Conservation (phyloP, 768 basidiomycete genomes). For the Dioszegia aurantiaca region DNA sequence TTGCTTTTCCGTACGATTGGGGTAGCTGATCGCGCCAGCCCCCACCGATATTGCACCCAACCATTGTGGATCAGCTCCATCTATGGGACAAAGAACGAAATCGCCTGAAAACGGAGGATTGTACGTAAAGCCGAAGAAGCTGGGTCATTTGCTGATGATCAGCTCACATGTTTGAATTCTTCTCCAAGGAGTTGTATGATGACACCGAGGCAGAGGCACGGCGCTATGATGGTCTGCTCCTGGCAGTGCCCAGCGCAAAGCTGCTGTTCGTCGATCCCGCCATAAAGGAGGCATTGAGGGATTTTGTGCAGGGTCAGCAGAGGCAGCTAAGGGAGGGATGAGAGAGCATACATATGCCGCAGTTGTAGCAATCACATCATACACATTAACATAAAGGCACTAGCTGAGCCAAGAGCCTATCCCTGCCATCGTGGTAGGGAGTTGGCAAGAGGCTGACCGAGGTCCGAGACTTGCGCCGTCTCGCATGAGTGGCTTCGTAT, state of each 20-base stretch:
- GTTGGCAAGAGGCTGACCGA: no score
- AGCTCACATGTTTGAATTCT: constrained; percentile 47
- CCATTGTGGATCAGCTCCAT: constrained; percentile 95
- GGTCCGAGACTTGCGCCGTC: no score
- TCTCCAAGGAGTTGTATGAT: constrained; percentile 49
- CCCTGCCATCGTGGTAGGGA: no score
- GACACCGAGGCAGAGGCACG: constrained; percentile 39
- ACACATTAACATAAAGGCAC: no score
- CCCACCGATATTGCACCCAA: constrained; percentile 81
- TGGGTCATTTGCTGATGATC: background rate
- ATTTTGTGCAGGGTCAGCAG: constrained; percentile 36
- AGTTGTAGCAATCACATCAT: constrained; percentile 4
- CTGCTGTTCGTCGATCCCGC: constrained; percentile 39
- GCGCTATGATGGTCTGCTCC: constrained; percentile 31
- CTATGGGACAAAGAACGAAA: constrained; percentile 96
- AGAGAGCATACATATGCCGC: background rate
- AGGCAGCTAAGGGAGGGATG: constrained; percentile 21
- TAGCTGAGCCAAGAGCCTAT: no score
- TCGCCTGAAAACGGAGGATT: constrained; percentile 80
- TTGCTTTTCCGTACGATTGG: constrained; percentile 4
- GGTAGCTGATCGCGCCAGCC: constrained; percentile 14
- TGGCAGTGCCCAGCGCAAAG: constrained; percentile 32
- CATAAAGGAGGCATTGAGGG: constrained; percentile 38
- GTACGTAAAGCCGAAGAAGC: constrained; percentile 55
- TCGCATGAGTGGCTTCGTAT: no score